These are phyloP conservation scores for Neolentinus lepideus DNA, from an alignment of 1,284 basidiomycete species.

Conservation along the genomic window DNA sequence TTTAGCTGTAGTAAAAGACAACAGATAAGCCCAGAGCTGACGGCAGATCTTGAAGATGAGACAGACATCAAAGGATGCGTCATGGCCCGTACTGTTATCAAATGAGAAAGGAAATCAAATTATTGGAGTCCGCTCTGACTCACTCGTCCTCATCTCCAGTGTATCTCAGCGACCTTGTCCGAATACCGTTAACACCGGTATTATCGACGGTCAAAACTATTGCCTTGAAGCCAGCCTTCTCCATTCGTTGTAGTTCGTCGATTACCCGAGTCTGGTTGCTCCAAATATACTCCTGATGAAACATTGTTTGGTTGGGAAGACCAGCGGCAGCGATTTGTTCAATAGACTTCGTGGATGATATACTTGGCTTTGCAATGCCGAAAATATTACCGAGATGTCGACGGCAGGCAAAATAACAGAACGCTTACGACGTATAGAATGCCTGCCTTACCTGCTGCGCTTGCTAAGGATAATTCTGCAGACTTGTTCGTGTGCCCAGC, in stretches of 20 bases:
- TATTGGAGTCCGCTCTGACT: neutral
- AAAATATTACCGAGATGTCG: neutral
- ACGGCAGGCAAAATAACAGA: neutral
- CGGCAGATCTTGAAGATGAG: neutral
- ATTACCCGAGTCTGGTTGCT: constrained; percentile 14
- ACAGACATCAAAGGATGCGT: constrained; percentile 14
- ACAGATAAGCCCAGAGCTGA: neutral
- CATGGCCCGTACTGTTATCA: constrained; percentile 13
- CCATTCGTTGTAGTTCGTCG: constrained; percentile 18
- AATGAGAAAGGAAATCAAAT: constrained; percentile 3
- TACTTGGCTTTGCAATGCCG: constrained; percentile 14
- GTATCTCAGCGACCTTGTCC: constrained; percentile 17
- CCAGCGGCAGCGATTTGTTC: constrained; percentile 19
- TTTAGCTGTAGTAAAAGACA: constrained; percentile 3
- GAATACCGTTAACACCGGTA: constrained; percentile 20
- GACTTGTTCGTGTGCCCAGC: constrained; percentile 17
- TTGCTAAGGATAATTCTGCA: constrained; percentile 17
- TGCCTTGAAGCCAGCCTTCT: constrained; percentile 21
- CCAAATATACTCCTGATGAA: constrained; percentile 24
- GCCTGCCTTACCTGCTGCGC: constrained; percentile 17
- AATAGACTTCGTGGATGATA: constrained; percentile 20
- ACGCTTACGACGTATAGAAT: constrained; percentile 18
- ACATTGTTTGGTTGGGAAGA: constrained; percentile 16
- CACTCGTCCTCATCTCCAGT: constrained; percentile 10
- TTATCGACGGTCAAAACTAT: constrained; percentile 26